Percentiles rank a stretch among this genome's conserved stretches.
These are phyloP conservation scores for Pythium graminicola DNA, from an alignment of 352 stramenopile species.

Conservation along the genomic window DNA sequence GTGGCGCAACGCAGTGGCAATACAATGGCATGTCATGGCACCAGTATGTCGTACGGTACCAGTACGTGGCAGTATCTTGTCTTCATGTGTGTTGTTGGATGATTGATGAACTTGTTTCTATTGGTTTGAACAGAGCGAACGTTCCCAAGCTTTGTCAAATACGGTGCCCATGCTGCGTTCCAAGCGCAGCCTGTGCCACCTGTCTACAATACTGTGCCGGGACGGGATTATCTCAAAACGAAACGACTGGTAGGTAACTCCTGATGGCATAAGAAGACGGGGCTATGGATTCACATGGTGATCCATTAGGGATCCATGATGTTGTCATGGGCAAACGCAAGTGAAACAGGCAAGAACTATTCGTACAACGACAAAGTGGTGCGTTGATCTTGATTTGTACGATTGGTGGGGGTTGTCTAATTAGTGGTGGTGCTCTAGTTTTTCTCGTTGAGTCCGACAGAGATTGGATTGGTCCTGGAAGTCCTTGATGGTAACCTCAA, in stretches of 20 bases:
- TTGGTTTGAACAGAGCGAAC: slow-evolving; percentile 31
- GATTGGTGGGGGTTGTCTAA: too few species aligned
- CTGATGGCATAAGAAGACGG: background rate
- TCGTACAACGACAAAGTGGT: slow-evolving; percentile 78
- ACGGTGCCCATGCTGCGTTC: slow-evolving; percentile 68
- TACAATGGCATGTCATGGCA: background rate
- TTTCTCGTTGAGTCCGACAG: slow-evolving; percentile 70
- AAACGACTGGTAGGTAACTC: slow-evolving; percentile 54
- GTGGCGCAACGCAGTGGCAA: slow-evolving; percentile 6
- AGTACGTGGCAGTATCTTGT: slow-evolving; percentile 1
- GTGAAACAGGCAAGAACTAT: slow-evolving; percentile 60
- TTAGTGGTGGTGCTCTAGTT: slow-evolving; percentile 38
- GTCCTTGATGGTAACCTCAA: slow-evolving; percentile 58
- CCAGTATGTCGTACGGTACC: slow-evolving; percentile 1
- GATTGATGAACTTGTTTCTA: background rate
- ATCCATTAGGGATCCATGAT: slow-evolving; percentile 69
- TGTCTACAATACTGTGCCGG: slow-evolving; percentile 43
- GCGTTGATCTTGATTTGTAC: slow-evolving; percentile 2
- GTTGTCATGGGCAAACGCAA: slow-evolving; percentile 74
- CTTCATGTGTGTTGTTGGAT: background rate
- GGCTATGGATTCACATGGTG: background rate
- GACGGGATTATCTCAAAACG: slow-evolving; percentile 72
- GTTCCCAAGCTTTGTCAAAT: slow-evolving; percentile 71
- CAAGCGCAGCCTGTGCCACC: slow-evolving; percentile 61
- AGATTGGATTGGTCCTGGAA: slow-evolving; percentile 72